phyloP scores from a whole-genome alignment of 768 basidiomycete species.

The Strobilomyces dryophilus region DNA sequence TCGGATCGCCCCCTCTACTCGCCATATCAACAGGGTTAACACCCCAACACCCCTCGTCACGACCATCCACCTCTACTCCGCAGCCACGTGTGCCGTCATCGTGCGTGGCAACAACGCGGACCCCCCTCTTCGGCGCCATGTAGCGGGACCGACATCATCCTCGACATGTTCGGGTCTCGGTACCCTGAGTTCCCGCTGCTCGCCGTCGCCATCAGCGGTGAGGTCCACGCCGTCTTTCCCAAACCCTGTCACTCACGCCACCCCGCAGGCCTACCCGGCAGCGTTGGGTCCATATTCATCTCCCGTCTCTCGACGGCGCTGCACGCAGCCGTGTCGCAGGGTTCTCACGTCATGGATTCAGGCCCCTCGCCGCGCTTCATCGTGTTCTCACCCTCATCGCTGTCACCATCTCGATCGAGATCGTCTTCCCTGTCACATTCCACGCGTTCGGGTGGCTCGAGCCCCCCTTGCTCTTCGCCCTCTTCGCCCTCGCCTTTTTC shows the following conservation, averaged over 20 bases:
- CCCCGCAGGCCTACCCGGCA: too few relatives aligned
- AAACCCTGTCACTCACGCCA: too few relatives aligned
- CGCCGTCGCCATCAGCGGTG: slow-evolving; percentile 84
- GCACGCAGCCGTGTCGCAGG: slow-evolving; percentile 42
- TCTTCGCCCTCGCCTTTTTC: too few relatives aligned
- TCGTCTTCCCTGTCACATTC: slow-evolving; percentile 68
- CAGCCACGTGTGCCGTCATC: slow-evolving; percentile 48
- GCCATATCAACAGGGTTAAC: slow-evolving; percentile 60
- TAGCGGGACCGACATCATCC: slow-evolving; percentile 84
- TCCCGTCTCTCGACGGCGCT: slow-evolving; percentile 89
- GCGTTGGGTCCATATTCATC: too few relatives aligned
- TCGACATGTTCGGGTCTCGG: slow-evolving; percentile 82
- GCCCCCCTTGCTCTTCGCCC: too few relatives aligned
- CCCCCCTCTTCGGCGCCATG: slow-evolving; percentile 85
- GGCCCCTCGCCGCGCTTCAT: too few relatives aligned
- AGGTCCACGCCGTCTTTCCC: too few relatives aligned
- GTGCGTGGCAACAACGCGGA: slow-evolving; percentile 76
- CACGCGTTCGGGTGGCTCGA: too few relatives aligned
- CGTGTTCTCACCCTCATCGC: slow-evolving; percentile 56
- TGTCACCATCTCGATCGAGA: slow-evolving; percentile 77
- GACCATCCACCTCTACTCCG: slow-evolving; percentile 44
- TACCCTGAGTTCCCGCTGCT: slow-evolving; percentile 88
- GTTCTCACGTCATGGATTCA: slow-evolving; percentile 1
- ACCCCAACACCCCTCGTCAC: slow-evolving; percentile 59
- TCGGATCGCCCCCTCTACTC: too few relatives aligned